A percentile compares a stretch with the other conserved stretches of the same genome.
Conservation (phyloP, 345 rosid species). For the Erodium maritimum region DNA sequence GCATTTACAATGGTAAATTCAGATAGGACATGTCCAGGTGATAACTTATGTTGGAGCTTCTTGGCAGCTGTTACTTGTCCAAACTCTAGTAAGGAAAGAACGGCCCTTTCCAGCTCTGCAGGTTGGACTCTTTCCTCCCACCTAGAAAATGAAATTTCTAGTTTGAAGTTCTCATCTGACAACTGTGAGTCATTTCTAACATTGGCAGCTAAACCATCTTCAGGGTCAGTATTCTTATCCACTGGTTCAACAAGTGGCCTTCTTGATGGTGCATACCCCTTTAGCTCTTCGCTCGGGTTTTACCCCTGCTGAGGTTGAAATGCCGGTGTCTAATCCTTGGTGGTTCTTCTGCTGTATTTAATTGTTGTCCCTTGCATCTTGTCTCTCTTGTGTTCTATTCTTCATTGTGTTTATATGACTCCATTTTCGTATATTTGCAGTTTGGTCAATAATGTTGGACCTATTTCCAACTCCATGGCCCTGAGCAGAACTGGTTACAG, state of each 20-base stretch:
- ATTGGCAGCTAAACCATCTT: slow-evolving; percentile 38
- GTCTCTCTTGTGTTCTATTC: slow-evolving; percentile 46
- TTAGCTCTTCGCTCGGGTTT: slow-evolving; percentile 76
- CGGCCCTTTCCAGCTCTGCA: slow-evolving; percentile 87
- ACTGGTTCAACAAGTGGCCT: slow-evolving; percentile 39
- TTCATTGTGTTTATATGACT: slow-evolving; percentile 65
- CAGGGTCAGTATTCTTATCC: slow-evolving; percentile 47
- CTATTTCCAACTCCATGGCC: slow-evolving; percentile 35
- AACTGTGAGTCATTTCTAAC: slow-evolving; percentile 46
- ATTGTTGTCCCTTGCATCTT: slow-evolving; percentile 45
- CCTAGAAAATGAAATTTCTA: slow-evolving; percentile 68
- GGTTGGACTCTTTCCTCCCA: slow-evolving; percentile 92
- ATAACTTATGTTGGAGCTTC: slow-evolving; percentile 86
- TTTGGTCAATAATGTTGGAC: slow-evolving; percentile 63
- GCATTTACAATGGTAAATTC: slow-evolving; percentile 65
- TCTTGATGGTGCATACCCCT: slow-evolving; percentile 48
- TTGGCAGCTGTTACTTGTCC: slow-evolving; percentile 93
- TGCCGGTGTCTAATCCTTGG: slow-evolving; percentile 40
- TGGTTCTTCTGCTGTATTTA: slow-evolving; percentile 39
- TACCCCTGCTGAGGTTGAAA: slow-evolving; percentile 30
- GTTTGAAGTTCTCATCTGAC: slow-evolving; percentile 50
- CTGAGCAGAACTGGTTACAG: slow-evolving; percentile 25
- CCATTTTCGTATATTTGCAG: slow-evolving; percentile 87
- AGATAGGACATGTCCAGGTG: slow-evolving; percentile 59
- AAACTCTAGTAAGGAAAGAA: slow-evolving; percentile 80